Evolutionary conservation across 225 moss, liverwort and hornwort genomes (phyloP).

Genomic region (Bryoerythrophyllum caledonicum): DNA sequence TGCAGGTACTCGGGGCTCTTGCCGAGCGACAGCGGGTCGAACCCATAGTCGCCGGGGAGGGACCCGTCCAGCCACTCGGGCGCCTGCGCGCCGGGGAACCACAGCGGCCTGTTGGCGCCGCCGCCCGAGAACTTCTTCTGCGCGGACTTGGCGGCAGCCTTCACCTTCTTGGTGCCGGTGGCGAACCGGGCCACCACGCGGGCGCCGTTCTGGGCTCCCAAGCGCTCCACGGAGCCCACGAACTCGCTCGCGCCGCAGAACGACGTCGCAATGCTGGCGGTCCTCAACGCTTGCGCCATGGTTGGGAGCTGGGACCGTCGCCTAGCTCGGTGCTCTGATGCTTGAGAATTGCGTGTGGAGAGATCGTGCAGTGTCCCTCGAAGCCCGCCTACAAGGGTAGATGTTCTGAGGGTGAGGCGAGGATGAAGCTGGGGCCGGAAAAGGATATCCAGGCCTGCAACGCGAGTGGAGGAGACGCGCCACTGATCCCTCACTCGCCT

Average conservation of each 20-base stretch:
- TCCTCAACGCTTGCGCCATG: slow-evolving; percentile 58
- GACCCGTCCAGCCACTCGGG: slow-evolving; percentile 91
- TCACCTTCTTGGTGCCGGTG: slow-evolving; percentile 40
- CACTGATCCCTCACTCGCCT: background rate
- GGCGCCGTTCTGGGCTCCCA: slow-evolving; percentile 60
- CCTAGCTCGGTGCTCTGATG: no score
- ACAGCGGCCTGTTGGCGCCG: slow-evolving; percentile 64
- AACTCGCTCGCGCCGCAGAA: slow-evolving; percentile 50
- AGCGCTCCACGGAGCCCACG: slow-evolving; percentile 53
- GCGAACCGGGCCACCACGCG: slow-evolving; percentile 51
- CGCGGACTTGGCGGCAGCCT: slow-evolving; percentile 35
- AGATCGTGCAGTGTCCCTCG: no score
- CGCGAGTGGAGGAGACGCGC: slow-evolving; percentile 49
- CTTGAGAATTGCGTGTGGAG: no score
- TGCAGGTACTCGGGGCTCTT: slow-evolving; percentile 98
- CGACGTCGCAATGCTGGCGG: slow-evolving; percentile 48
- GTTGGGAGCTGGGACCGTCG: background rate
- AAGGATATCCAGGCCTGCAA: slow-evolving; percentile 32
- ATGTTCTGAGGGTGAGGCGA: slow-evolving; percentile 27
- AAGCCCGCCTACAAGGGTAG: no score
- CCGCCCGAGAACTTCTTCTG: slow-evolving; percentile 36
- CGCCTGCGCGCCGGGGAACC: slow-evolving; percentile 93
- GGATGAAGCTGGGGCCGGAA: slow-evolving; percentile 23
- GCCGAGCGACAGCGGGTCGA: slow-evolving; percentile 78
- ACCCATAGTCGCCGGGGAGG: slow-evolving; percentile 86